Evolutionary conservation across 2,329 filamentous ascomycete species (phyloP), one percentile per base, ranked within the genome.

Genomic region (Ascochyta lentis): DNA sequence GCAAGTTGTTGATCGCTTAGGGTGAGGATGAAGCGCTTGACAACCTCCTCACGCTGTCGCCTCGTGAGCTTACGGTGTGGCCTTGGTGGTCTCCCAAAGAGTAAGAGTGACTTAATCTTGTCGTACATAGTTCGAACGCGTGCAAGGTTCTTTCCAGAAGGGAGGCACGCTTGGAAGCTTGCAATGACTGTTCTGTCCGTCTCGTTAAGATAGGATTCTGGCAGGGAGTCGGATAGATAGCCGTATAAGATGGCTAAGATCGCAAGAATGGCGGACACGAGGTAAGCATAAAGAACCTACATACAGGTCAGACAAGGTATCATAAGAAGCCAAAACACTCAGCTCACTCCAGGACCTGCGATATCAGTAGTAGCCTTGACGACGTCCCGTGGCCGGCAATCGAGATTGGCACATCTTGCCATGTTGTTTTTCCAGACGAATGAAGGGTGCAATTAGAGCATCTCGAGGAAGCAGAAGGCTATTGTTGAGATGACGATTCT

Each of bases 1-100:
- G 47, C 60, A 13, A 68, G 60, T 47, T 69, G 61, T 35, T 69
- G 65, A 16, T 69, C 66, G 52, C 66, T 69, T 12, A 72, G 49
- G 10, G 61, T 47, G 9, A 71, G 59, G 24, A 71, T 57, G 33
- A 71, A 71, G 12, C 56, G 59, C 8, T 54, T 58, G 26, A 66
- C n/a, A 9, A 59, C 61, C n/a, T 53, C 47, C 27, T 61, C 49
- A 13, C 61, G 57, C 26, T 63, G 45, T 29, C 35, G n/a, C 2
- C 60, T 54, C 16, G n/a, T 51, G 15, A 61, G 43, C 38, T 53
- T 48, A 41, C 48, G 44, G 33, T 52, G 40, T 15, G 49, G 26
- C 16, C 24, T 44, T 8, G 41, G 10, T 33, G 29, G 31, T 15
- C 44, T 31, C 10, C 45, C 39, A n/a, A 48, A 33, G 2, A 44